Base-by-base conservation (phyloP, 2,329 filamentous ascomycete species). In the Trichoderma polysporum region DNA sequence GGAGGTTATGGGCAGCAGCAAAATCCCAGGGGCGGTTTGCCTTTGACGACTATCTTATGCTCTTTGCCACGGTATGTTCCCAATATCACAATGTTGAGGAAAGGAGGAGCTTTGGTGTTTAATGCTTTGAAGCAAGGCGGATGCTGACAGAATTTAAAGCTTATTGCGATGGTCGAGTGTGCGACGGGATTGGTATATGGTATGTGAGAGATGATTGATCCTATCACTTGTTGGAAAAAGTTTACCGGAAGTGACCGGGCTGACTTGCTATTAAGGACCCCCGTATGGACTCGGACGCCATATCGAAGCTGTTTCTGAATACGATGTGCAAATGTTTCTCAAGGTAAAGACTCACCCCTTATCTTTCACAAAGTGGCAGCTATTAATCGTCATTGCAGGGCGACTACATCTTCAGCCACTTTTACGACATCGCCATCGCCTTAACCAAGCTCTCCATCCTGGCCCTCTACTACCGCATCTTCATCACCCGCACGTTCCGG, bases 361-460 rank as follows among this genome's bases (percentile, higher is more conserved):
- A 13, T 25, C 12, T 31, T 19, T 10, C 33, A 4, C 10, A 37
- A 47, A 56, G 57, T 47, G 37, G 49, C 3, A n/a, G 25, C 37
- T 25, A 33, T 33, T 2, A 25, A 47, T 50, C 17, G n/a, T 13
- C n/a, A n/a, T 8, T 37, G 2, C 4, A 68, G 66, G 68, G 66
- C 27, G 68, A 69, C 52, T 69, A 69, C 57, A 63, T 69, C 56
- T 69, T 69, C 39, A 69, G 68, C 19, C 68, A 69, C 59, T 67
- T 68, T 6, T 69, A 69, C 68, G 66, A 69, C 59, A 39, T 68
- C 15, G 63, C 57, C 63, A 68, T 69, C 27, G 58, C 52, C 35
- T 56, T 47, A 37, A 68, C 68, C 37, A 70, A 70, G n/a, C 68
- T 70, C n/a, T 59, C 63, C 33, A 39, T 70, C 27, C 56, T 70